phyloP scores from a whole-genome alignment of 1,284 basidiomycete genomes.

The Rhodotorula sp. region DNA sequence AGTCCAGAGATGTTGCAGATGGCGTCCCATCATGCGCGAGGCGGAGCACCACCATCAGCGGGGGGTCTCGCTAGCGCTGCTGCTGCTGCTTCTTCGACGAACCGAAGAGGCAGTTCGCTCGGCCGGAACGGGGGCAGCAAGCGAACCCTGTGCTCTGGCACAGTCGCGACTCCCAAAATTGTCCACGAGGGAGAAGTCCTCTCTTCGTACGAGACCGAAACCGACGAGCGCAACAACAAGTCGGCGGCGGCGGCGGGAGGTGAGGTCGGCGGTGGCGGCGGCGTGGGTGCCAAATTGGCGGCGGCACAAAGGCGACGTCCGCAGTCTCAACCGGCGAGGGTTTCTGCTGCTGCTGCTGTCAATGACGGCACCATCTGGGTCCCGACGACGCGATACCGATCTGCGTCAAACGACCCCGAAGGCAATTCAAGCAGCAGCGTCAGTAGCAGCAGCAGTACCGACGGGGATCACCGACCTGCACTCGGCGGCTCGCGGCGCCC shows the following conservation, averaged over 20 bases:
- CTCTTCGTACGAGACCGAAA: background rate
- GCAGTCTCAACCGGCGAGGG: background rate
- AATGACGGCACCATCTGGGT: background rate
- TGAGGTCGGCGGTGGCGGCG: background rate
- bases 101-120: background rate
- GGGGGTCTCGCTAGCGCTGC: background rate
- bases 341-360: background rate
- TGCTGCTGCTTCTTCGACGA: background rate
- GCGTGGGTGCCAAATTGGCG: background rate
- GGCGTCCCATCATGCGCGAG: background rate
- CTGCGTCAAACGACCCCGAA: too few species aligned
- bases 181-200: background rate
- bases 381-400: background rate
- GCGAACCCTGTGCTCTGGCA: background rate
- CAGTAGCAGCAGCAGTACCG: background rate
- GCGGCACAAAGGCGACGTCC: background rate
- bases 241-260: too few species aligned
- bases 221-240: background rate
- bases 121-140: background rate
- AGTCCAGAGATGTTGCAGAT: slow-evolving; percentile 4
- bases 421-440: background rate
- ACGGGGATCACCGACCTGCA: background rate
- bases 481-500: background rate
- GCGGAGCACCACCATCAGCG: background rate
- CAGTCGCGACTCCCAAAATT: slow-evolving; percentile 3